Base-by-base conservation (phyloP, 805 yeast species). In the Brettanomyces anomalus region DNA sequence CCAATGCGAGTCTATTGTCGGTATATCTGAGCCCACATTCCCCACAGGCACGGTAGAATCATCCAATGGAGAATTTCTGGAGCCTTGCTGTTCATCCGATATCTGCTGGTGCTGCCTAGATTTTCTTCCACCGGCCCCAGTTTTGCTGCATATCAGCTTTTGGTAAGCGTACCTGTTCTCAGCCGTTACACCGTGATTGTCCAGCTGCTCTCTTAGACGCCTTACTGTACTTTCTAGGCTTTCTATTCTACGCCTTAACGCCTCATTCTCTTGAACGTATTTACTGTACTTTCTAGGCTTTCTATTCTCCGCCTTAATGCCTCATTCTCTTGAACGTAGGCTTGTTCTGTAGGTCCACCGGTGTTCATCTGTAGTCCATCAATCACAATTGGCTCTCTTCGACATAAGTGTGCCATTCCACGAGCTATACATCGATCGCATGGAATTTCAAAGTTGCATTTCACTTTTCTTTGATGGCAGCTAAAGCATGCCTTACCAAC, bases 381-480 rank as follows among this genome's bases (percentile, higher is more conserved):
- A 14, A 62, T 62, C 1, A 64, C 49, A 2, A 62, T 54, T 2
- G 61, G 59, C 44, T 64, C 69, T 39, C 63, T 49, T 5, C 55
- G 44, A 45, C 69, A 64, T 15, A 54, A 35, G 43, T 55, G 59
- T 3, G 55, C 64, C 36, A 53, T 46, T 35, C 60, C 57, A 42
- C 66, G 48, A 7, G 53, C 50, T 14, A 62, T 58, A 45, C 79
- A 71, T 14, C 64, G 61, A 32, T 66, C 62, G 48, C 79, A 73
- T 1, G 79, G 78, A 20, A 58, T 57, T 26, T 61, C 61, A 15
- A 72, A 70, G 50, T 73, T 68, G 51, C 79, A 73, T 47, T 70
- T 72, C 41, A 70, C 70, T 52, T 73, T 72, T 28, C 74, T 57
- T 45, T 59, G 62, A 36, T 72, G 60, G 51, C 79, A 73, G 41